Conservation (phyloP, 306 rosid species). For the Dalbergia oliveri region DNA sequence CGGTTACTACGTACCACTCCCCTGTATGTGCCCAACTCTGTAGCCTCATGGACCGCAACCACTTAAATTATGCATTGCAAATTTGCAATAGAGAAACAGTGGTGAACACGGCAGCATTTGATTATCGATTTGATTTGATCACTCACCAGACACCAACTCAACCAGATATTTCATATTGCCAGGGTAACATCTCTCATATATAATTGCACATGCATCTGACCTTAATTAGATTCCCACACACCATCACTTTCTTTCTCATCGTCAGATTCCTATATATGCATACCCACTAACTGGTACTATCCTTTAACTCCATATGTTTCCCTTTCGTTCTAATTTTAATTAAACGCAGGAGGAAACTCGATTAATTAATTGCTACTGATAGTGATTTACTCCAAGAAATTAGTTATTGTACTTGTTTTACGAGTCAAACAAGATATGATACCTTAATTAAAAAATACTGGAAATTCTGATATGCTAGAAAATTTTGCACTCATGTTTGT, state of each 20-base stretch:
- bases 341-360: not conserved
- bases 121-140: constrained; percentile 26
- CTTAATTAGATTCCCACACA: not conserved
- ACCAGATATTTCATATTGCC: not conserved
- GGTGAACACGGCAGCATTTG: not conserved
- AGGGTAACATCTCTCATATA: not conserved
- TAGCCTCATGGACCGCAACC: constrained; percentile 41
- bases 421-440: not conserved
- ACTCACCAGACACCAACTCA: not conserved
- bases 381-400: too few relatives aligned
- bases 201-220: not conserved
- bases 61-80: constrained; percentile 3
- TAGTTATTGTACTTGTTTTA: not conserved
- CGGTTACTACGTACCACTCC: constrained; percentile 17
- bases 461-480: not conserved
- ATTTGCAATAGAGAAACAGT: not conserved
- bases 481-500: not conserved
- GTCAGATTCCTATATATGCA: not conserved
- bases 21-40: constrained; percentile 25
- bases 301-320: not conserved
- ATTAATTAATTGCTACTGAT: not conserved
- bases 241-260: not conserved
- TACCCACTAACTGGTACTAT: not conserved
- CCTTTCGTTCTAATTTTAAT: not conserved
- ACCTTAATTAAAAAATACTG: too few relatives aligned